Conservation (phyloP, 257 asterid species). For the Plantago elongata region DNA sequence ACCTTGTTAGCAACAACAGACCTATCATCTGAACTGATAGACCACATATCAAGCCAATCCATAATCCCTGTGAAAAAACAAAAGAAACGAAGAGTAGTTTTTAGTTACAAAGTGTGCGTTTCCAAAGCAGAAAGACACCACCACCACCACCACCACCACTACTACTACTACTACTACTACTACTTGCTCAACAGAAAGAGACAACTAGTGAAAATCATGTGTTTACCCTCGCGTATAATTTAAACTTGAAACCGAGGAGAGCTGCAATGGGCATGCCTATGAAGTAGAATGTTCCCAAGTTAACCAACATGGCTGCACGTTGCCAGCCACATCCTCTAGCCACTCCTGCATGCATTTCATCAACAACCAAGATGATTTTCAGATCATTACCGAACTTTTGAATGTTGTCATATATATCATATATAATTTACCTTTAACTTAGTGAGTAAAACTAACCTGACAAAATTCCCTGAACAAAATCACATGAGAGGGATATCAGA, state of each 20-base stretch:
- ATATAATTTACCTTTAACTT: neutral
- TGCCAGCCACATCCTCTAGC: slow-evolving; percentile 32
- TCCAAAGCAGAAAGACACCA: too few species aligned
- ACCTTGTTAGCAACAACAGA: slow-evolving; percentile 35
- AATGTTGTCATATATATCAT: neutral
- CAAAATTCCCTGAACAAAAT: slow-evolving; percentile 61
- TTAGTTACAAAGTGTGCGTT: too few species aligned
- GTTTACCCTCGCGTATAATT: slow-evolving; percentile 24
- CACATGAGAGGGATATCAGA: slow-evolving; percentile 38
- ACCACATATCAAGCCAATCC: slow-evolving; percentile 59
- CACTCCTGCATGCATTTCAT: slow-evolving; percentile 13
- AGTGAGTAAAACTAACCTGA: slow-evolving; percentile 42
- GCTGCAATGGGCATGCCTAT: slow-evolving; percentile 30
- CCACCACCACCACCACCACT: too few species aligned
- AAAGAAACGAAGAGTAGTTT: too few species aligned
- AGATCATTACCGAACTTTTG: neutral
- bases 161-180: too few species aligned
- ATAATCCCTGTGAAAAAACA: slow-evolving; percentile 35
- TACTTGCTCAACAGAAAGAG: too few species aligned
- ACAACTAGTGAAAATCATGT: too few species aligned
- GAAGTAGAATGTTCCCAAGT: slow-evolving; percentile 27
- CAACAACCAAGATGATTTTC: neutral
- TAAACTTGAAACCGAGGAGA: slow-evolving; percentile 26
- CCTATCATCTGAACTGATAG: slow-evolving; percentile 44
- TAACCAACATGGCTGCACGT: slow-evolving; percentile 21